Evolutionary conservation across 176 grass and related monocot genomes (phyloP), one percentile per base, ranked within the genome.

Genomic region (Oryza meyeriana): DNA sequence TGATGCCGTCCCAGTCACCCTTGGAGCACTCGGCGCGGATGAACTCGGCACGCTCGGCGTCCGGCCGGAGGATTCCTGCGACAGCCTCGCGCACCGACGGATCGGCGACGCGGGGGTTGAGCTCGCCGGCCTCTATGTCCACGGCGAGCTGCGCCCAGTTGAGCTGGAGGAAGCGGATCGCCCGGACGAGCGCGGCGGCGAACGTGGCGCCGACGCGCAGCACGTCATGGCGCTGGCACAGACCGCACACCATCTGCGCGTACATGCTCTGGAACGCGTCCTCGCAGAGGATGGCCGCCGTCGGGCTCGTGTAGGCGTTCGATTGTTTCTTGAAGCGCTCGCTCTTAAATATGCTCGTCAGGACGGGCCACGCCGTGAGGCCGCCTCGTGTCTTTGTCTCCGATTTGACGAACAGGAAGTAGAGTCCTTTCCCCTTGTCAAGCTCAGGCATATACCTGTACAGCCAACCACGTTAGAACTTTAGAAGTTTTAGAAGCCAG

Each of bases 231-330:
- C 86, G 86, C 42, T 86, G 86, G 66, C 79, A 75, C 48, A 92
- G 82, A 74, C 86, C 82, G 67, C 90, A 92, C 40, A 83, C 20
- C 86, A 92, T 88, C 82, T 92, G 90, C 17, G 74, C 83, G 22
- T 92, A 92, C 90, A 92, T 92, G 90, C 90, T 89, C 74, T 86
- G 90, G 73, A 80, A 83, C 26, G 58, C 32, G 32, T 33, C 32
- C 32, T 1, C 32, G 32, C 24, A 27, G 58, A 61, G 58, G 58
- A 61, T 61, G 58, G 24, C 24, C 24, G 24, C 58, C 58, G 24
- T 61, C 3, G 58, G 58, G 9, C 10, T 61, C 22, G 58, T 61
- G 58, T 61, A 61, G 9, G 22, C 24, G 1, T 13, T 12, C 7
- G 58, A 9, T 24, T 2, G 24, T 9, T 12, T 61, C 58, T 61